phyloP scores from a whole-genome alignment of 306 rosid genomes.

The Gynostemma pentaphyllum region DNA sequence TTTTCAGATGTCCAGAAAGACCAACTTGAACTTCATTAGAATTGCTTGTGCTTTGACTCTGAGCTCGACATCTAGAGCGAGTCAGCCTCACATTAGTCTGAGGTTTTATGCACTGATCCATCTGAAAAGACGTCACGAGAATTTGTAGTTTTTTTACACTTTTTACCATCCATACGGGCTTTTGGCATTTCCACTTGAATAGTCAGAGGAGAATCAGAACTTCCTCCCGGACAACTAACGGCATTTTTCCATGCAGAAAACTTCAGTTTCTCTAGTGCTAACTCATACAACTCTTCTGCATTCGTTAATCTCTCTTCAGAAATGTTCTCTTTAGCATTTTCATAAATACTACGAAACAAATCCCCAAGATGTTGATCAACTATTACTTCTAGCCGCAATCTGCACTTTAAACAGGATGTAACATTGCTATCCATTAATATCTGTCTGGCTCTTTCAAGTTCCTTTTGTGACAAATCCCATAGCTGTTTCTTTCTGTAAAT shows the following conservation, averaged over 20 bases:
- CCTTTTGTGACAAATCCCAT: constrained; percentile 66
- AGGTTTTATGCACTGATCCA: constrained; percentile 26
- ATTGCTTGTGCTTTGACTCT: constrained; percentile 25
- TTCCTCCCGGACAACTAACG: constrained; percentile 34
- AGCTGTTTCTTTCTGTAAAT: constrained; percentile 45
- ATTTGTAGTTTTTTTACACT: constrained; percentile 35
- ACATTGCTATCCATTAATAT: constrained; percentile 29
- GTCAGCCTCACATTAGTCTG: constrained; percentile 48
- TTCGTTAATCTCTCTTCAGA: constrained; percentile 19
- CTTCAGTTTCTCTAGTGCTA: constrained; percentile 51
- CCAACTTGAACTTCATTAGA: constrained; percentile 24
- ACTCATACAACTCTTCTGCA: constrained; percentile 48
- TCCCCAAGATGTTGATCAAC: constrained; percentile 65
- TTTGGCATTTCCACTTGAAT: constrained; percentile 18
- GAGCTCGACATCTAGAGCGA: constrained; percentile 59
- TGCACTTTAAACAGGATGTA: constrained; percentile 72
- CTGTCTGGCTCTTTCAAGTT: constrained; percentile 45
- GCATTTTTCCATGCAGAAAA: constrained; percentile 49
- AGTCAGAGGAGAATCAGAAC: neutral
- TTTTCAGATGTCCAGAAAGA: constrained; percentile 17
- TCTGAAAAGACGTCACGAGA: constrained; percentile 20
- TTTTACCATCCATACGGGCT: constrained; percentile 29
- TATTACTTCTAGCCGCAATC: constrained; percentile 50
- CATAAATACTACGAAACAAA: constrained; percentile 40
- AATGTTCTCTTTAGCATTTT: constrained; percentile 16